Percentiles rank a stretch among this genome's conserved stretches.
These are phyloP conservation scores for Clavispora vitiphila DNA, from an alignment of 805 yeast species.

Conservation along the genomic window DNA sequence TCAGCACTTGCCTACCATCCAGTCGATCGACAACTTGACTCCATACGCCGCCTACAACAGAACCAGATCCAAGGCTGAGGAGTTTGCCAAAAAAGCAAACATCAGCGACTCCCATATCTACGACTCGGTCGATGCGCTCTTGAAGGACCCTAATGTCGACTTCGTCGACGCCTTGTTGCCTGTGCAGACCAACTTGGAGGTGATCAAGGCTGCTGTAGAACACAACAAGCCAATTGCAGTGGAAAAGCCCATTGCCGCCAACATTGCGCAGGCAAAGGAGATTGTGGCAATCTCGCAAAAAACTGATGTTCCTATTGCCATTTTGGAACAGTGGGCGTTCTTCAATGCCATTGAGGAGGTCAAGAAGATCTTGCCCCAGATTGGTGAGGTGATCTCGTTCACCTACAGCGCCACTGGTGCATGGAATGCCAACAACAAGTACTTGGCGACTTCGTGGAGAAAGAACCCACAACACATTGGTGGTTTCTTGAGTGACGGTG, in stretches of 20 bases:
- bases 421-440: conserved; percentile 55
- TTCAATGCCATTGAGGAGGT: conserved; percentile 54
- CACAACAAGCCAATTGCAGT: conserved; percentile 73
- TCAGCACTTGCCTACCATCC: conserved; percentile 71
- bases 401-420: conserved; percentile 73
- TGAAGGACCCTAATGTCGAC: conserved; percentile 64
- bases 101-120: conserved; percentile 48
- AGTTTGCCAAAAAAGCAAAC: conserved; percentile 62
- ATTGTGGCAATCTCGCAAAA: conserved; percentile 62
- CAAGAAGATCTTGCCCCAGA: conserved; percentile 53
- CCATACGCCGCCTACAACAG: conserved; percentile 77
- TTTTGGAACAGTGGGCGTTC: conserved; percentile 86
- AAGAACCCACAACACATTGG: conserved; percentile 87
- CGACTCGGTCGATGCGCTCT: conserved; percentile 57
- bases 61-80: conserved; percentile 76
- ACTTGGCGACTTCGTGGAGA: conserved; percentile 78
- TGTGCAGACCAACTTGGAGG: conserved; percentile 70
- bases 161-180: conserved; percentile 84
- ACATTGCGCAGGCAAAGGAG: conserved; percentile 71
- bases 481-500: conserved; percentile 90
- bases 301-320: conserved; percentile 62
- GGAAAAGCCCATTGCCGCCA: conserved; percentile 93
- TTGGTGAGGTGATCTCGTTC: conserved; percentile 70
- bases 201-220: conserved; percentile 64
- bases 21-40: conserved; percentile 46